Base-by-base conservation (phyloP, 73 alveolate species). In the Symbiodinium pilosum region DNA sequence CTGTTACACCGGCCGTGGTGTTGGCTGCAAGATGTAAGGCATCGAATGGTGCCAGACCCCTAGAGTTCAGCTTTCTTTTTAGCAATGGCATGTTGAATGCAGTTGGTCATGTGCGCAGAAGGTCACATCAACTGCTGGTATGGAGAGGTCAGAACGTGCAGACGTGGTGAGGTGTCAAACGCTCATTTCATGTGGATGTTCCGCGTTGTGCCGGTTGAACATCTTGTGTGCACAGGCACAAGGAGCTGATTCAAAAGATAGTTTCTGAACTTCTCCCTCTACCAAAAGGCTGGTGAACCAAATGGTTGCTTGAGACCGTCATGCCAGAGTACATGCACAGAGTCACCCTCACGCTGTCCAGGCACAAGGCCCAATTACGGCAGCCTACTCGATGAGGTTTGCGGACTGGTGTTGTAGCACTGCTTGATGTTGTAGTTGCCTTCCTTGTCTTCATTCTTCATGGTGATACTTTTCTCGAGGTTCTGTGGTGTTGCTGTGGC, bases 141-240 rank as follows among this genome's bases (percentile, higher is more conserved):
- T 86, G 85, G 95, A 88, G 12, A 83, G 95, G 32, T 40, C 95
- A 14, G 95, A 88, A 64, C 86, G 87, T 11, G 95, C 71, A 40
- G 94, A 87, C n/a, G 94, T 56, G 7, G 87, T 88, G 38, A 88
- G 81, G 86, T 86, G n/a, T n/a, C n/a, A n/a, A n/a, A n/a, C n/a
- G n/a, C n/a, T n/a, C n/a, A n/a, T n/a, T n/a, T n/a, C n/a, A n/a
- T n/a, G n/a, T n/a, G n/a, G n/a, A n/a, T n/a, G n/a, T n/a, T n/a
- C n/a, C n/a, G n/a, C n/a, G n/a, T n/a, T n/a, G n/a, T n/a, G n/a
- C n/a, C n/a, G n/a, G n/a, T n/a, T n/a, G n/a, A n/a, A n/a, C n/a
- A n/a, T n/a, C n/a, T 64, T 64, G 81, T 18, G 12, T 26, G 81
- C 30, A 28, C 30, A 88, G 94, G 94, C 84, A 88, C 87, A 68